Evolutionary conservation across 2,329 filamentous ascomycete genomes (phyloP).

Genomic region (Aspergillus clavatus): DNA sequence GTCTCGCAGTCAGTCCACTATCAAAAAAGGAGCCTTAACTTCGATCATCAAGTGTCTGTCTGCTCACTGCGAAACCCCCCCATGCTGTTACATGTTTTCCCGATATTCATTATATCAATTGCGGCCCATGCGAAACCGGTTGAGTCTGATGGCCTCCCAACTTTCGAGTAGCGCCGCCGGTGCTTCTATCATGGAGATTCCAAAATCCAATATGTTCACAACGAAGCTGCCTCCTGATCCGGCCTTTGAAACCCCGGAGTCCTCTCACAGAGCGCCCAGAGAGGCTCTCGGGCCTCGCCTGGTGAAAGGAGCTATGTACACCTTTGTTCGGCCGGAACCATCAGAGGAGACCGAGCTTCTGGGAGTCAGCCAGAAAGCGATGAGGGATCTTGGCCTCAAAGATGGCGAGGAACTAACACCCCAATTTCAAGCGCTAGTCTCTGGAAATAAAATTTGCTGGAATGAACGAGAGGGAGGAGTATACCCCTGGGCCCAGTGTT

Average conservation of each 20-base stretch:
- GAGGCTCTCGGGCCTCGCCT: constrained; percentile 71
- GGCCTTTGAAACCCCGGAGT: constrained; percentile 70
- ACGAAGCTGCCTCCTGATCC: constrained; percentile 68
- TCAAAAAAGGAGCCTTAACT: background rate
- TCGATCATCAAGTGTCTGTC: background rate
- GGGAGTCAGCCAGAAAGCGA: constrained; percentile 70
- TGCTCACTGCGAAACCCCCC: background rate
- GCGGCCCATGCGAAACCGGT: constrained; percentile 24
- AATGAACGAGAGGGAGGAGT: constrained; percentile 69
- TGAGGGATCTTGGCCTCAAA: constrained; percentile 74
- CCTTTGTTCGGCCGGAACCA: constrained; percentile 78
- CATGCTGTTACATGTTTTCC: constrained; percentile 22
- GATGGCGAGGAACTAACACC: constrained; percentile 63
- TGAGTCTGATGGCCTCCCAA: constrained; percentile 45
- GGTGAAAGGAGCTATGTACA: constrained; percentile 81
- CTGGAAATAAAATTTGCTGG: constrained; percentile 77
- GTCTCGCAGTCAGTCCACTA: too few species aligned
- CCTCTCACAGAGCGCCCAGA: constrained; percentile 76
- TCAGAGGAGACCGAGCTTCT: constrained; percentile 72
- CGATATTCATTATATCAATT: constrained; percentile 12
- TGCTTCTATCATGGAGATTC: constrained; percentile 47
- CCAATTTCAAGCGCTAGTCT: constrained; percentile 71
- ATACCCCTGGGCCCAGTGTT: constrained; percentile 98
- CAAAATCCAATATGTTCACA: constrained; percentile 63
- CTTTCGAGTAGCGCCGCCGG: constrained; percentile 28